phyloP scores from a whole-genome alignment of 768 basidiomycete species.

The Mycena galopus region DNA sequence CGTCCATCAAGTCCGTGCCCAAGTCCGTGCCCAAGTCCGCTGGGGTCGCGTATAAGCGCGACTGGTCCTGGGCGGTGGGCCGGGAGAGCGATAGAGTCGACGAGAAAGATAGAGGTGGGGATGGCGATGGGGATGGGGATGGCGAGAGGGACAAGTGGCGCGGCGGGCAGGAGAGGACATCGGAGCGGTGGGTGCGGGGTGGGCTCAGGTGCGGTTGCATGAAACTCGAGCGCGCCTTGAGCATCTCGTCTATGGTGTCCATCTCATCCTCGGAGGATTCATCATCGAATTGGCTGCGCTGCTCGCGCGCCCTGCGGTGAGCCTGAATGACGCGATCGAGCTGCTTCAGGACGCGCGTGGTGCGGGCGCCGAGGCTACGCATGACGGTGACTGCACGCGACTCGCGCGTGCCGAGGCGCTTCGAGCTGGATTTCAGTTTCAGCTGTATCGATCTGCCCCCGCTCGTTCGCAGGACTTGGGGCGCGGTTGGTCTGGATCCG shows the following conservation, averaged over 20 bases:
- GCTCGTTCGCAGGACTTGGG: too few relatives aligned
- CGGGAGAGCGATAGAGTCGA: too few relatives aligned
- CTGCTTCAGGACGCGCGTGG: background rate
- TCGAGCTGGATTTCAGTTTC: background rate
- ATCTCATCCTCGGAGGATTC: background rate
- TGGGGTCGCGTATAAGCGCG: background rate
- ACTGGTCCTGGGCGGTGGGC: background rate
- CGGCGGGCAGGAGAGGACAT: background rate
- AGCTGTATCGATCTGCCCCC: too few relatives aligned
- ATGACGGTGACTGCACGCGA: background rate
- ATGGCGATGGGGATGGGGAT: too few relatives aligned
- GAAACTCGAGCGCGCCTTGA: background rate
- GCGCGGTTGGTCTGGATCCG: too few relatives aligned
- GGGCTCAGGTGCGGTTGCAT: background rate
- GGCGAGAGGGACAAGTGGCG: background rate
- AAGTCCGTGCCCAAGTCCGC: too few relatives aligned
- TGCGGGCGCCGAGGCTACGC: background rate
- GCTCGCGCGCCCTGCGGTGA: background rate
- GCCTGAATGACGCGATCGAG: background rate
- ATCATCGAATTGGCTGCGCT: background rate
- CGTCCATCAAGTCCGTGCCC: too few relatives aligned
- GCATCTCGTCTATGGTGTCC: background rate
- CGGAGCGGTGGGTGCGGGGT: background rate
- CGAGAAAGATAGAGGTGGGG: too few relatives aligned
- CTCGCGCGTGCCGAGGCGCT: background rate